Evolutionary conservation across 148 eudicot species (phyloP), one percentile per base, ranked within the genome.

Genomic region (Polygonum maritimum): DNA sequence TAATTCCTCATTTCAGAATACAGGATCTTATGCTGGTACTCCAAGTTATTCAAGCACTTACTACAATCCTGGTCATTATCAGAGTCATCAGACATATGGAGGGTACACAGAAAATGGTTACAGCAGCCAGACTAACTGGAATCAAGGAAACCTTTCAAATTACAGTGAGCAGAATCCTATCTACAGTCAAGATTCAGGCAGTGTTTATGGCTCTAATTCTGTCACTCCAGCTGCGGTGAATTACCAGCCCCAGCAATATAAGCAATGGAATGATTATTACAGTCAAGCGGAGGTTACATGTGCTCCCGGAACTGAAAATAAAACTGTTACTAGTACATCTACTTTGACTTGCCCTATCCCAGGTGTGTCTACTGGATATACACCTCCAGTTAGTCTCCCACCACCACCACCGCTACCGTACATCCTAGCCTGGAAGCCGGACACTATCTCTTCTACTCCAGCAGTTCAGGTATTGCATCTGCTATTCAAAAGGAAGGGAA

Each of bases 61-160:
- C 84, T 91, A 92, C 97, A 91, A 91, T 96, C 91, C 96, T 92
- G 97, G 87, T 95, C 94, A 92, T 95, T 95, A 95, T 90, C 97
- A 95, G 99, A 95, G 92, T 95, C 92, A 95, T 90, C 97, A 95
- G 97, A 95, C 97, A 84, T 83, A 96, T 86, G 98, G 92, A 87
- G 86, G 89, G 80, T 90, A 89, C 76, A 62, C 91, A 49, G 92
- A 90, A 86, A 84, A 88, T 80, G 76, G 83, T 79, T 91, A 88
- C 89, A 88, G 79, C 87, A 87, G 80, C 79, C 93, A 88, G 87
- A 79, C 88, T 76, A 88, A 86, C 83, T 94, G 98, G 98, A 87
- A 82, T 63, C 90, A 89, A 84, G 96, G 94, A 79, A 91, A 81
- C 75, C 89, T 89, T 87, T 70, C 89, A 71, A 79, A 73, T 70